A percentile compares a stretch with the other conserved stretches of the same genome.
Conservation (phyloP, 257 asterid species). For the Gentiana straminea region DNA sequence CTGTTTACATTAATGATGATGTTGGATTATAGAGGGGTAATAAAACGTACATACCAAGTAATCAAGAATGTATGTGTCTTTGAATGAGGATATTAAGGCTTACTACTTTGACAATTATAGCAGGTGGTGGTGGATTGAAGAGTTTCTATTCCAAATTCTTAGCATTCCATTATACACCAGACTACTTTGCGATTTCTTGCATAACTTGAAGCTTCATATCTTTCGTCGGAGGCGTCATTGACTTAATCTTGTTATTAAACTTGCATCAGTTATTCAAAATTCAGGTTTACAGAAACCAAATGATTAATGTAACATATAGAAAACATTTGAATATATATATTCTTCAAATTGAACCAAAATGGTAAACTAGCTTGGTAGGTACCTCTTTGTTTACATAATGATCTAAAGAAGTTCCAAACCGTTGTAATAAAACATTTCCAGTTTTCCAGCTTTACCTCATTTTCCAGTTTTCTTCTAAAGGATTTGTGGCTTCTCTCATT, state of each 20-base stretch:
- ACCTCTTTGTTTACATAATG: slow-evolving; percentile 45
- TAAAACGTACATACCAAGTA: no score
- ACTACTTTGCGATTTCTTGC: slow-evolving; percentile 59
- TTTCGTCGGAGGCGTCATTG: slow-evolving; percentile 33
- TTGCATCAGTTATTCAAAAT: slow-evolving; percentile 8
- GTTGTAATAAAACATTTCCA: slow-evolving; percentile 50
- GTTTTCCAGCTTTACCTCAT: no score
- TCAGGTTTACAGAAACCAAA: background rate
- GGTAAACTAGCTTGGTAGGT: background rate
- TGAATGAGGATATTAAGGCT: background rate
- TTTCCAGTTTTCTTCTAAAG: no score
- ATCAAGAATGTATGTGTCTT: background rate
- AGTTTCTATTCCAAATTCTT: slow-evolving; percentile 56
- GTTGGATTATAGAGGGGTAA: background rate
- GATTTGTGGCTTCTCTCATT: no score
- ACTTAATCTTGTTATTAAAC: slow-evolving; percentile 54
- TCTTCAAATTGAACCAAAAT: background rate
- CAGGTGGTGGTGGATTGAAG: slow-evolving; percentile 22
- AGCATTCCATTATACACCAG: slow-evolving; percentile 52
- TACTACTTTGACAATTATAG: slow-evolving; percentile 22
- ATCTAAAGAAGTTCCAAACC: slow-evolving; percentile 49
- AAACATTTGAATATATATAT: background rate
- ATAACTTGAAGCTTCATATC: slow-evolving; percentile 58
- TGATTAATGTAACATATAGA: no score
- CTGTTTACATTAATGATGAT: background rate